These are phyloP conservation scores for Yarrowia sp. DNA, from an alignment of 805 yeast species.

Conservation along the genomic window DNA sequence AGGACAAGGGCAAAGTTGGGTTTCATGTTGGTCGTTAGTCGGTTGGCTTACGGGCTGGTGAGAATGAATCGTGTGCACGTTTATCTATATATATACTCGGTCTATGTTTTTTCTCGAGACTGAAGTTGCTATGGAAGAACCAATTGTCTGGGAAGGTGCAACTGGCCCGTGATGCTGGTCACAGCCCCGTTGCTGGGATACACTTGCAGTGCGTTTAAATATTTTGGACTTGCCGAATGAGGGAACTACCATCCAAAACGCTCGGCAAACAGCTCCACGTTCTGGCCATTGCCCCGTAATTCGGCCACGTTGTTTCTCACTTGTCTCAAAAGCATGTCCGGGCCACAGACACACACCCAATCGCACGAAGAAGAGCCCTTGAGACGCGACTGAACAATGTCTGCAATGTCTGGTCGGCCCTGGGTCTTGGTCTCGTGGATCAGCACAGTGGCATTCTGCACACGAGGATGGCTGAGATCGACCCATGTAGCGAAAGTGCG, in stretches of 20 bases:
- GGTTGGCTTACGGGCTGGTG: not conserved
- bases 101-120: not conserved
- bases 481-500: slow-evolving; percentile 36
- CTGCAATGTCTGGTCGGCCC: slow-evolving; percentile 37
- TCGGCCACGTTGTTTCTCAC: slow-evolving; percentile 36
- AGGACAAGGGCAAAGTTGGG: not conserved
- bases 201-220: not conserved
- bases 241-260: slow-evolving; percentile 36
- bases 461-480: slow-evolving; percentile 31
- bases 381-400: slow-evolving; percentile 31
- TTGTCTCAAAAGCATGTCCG: slow-evolving; percentile 36
- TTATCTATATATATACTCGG: slow-evolving; percentile 9
- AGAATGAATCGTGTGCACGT: not conserved
- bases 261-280: slow-evolving; percentile 36
- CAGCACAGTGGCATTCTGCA: slow-evolving; percentile 6
- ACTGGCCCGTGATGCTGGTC: not conserved
- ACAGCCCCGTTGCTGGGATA: not conserved
- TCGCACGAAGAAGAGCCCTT: not conserved
- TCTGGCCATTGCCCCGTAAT: slow-evolving; percentile 33
- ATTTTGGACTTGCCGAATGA: not conserved
- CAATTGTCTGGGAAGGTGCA: not conserved
- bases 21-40: not conserved
- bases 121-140: not conserved
- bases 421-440: slow-evolving; percentile 33
- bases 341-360: slow-evolving; percentile 38